Base-by-base conservation (phyloP, 257 asterid species). In the Solanum medicagineum region DNA sequence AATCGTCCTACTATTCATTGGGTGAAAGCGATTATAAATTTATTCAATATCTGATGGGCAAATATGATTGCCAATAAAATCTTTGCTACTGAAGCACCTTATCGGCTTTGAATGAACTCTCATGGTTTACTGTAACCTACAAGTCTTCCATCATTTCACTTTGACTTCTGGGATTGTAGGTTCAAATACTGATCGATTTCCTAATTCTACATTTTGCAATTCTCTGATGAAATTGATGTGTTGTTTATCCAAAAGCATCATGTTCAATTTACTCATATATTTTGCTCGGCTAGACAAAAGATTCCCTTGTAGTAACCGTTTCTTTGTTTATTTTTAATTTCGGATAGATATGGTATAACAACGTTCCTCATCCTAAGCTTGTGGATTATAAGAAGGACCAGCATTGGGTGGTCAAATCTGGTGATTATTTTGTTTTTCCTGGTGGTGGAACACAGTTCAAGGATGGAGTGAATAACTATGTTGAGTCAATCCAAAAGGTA, bases 391-490 rank as follows among this genome's bases (percentile, higher is more conserved):
- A 96, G 93, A 95, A 94, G 93, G 93, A 87, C 80, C 99, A 95
- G 88, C 94, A 81, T 63, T 96, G 98, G 99, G 98, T 96, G 82
- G 92, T 92, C 80, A 92, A 91, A 86, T 86, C 91, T 5, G 98
- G 89, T 10, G 94, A 92, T 80, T 92, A 93, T 89, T 91, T 96
- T 83, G 84, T 89, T 80, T 96, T 96, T 87, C 99, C 99, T 32
- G 99, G 99, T 32, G 98, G 98, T 9, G 99, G 99, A 19, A 96
- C 99, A 81, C 99, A 96, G 86, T 96, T 96, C 90, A 95, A 89
- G 87, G 68, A 90, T 51, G 99, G 98, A 86, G 98, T 91, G 53
- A 62, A 86, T 83, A 90, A 79, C 65, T 96, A 95, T 85, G 91
- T 96, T 60, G 88, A 89, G 15, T 88, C 90, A 81, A 87, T 96